phyloP scores from a whole-genome alignment of 371 early-diverging fungal species.

The Mucor piriformis region DNA sequence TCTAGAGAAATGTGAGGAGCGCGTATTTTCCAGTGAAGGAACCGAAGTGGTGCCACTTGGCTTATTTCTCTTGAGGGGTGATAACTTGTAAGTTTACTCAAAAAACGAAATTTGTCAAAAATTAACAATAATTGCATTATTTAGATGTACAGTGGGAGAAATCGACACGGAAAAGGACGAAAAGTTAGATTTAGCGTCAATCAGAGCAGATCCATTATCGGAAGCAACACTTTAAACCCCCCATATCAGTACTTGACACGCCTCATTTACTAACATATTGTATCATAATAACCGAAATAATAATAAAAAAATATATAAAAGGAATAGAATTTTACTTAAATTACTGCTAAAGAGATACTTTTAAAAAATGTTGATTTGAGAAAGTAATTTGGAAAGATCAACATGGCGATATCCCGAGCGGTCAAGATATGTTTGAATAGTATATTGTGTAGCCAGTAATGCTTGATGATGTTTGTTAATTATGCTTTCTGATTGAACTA shows the following conservation, averaged over 20 bases:
- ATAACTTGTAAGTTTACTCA: constrained; percentile 63
- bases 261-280: neutral
- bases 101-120: neutral
- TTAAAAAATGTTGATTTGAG: constrained; percentile 13
- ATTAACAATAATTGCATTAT: neutral
- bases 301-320: neutral
- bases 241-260: neutral
- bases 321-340: neutral
- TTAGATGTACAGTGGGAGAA: constrained; percentile 51
- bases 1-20: constrained; percentile 71
- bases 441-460: constrained; percentile 35
- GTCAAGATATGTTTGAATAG: constrained; percentile 61
- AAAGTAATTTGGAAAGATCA: constrained; percentile 58
- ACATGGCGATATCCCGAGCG: constrained; percentile 68
- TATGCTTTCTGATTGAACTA: constrained; percentile 32
- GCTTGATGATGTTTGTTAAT: constrained; percentile 26
- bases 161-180: constrained; percentile 52
- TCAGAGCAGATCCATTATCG: constrained; percentile 51
- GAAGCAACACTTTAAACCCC: constrained; percentile 26
- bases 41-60: constrained; percentile 76
- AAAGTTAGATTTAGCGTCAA: constrained; percentile 40
- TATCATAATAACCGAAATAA: constrained; percentile 2
- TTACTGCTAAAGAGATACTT: neutral
- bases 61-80: constrained; percentile 79
- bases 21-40: constrained; percentile 76